phyloP scores from a whole-genome alignment of 2,329 filamentous ascomycete genomes.

The Ophiostoma novo-ulmi region DNA sequence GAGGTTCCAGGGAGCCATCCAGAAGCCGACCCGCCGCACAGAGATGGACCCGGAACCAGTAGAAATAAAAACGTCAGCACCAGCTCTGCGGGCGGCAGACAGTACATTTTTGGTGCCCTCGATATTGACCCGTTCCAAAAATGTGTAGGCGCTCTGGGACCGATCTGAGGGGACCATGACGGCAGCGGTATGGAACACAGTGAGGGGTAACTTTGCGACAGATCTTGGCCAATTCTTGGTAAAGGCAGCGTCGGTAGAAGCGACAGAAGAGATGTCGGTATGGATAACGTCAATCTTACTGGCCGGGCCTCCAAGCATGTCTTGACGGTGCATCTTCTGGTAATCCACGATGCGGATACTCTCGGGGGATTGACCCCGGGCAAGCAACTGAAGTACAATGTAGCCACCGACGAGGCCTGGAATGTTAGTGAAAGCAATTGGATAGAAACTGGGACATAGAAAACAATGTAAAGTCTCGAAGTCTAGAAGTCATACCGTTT shows the following conservation, averaged over 20 bases:
- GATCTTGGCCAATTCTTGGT: constrained; percentile 39
- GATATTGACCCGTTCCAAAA: constrained; percentile 43
- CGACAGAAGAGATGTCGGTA: constrained; percentile 42
- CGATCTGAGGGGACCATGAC: constrained; percentile 44
- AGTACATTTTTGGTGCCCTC: constrained; percentile 44
- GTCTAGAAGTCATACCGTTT: constrained; percentile 34
- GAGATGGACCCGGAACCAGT: constrained; percentile 45
- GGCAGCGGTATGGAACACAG: constrained; percentile 48
- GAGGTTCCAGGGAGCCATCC: constrained; percentile 40
- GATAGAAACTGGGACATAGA: background rate
- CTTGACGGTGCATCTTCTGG: constrained; percentile 36
- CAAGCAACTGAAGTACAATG: constrained; percentile 45
- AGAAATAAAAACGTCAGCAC: constrained; percentile 42
- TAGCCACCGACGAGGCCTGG: constrained; percentile 41
- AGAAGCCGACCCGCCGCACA: constrained; percentile 37
- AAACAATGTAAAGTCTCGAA: too few relatives aligned
- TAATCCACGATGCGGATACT: constrained; percentile 47
- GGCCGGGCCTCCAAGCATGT: constrained; percentile 37
- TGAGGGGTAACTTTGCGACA: constrained; percentile 41
- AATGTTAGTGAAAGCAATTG: background rate
- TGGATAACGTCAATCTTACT: constrained; percentile 38
- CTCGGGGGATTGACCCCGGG: constrained; percentile 42
- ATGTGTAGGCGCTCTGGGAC: constrained; percentile 37
- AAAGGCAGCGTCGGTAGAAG: constrained; percentile 40
- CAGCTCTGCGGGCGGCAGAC: constrained; percentile 38